Base-by-base conservation (phyloP, 2,329 filamentous ascomycete species). In the Calonectria pauciramosa region DNA sequence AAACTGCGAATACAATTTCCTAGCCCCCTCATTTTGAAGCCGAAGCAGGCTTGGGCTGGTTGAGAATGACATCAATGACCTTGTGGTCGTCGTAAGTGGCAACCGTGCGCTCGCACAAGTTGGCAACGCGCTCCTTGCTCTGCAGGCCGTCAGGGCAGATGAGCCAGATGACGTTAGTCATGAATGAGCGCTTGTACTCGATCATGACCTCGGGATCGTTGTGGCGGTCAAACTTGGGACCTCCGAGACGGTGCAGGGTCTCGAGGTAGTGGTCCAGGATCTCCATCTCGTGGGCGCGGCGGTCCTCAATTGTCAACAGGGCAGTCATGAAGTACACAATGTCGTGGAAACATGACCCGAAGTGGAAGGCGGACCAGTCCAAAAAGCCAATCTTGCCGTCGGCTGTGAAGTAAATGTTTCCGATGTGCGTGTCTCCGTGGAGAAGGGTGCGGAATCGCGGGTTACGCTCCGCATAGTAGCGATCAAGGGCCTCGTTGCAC, bases 231-330 rank as follows among this genome's bases (percentile, higher is more conserved):
- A 73, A 70, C 26, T 41, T 69, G 18, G 77, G 77, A 0, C 75
- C 77, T 6, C 76, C 76, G 13, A 78, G 67, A 0, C 44, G 41
- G 13, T 77, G 65, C 3, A 79, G 38, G 0, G 71, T 64, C 63
- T 75, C 76, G 1, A 80, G 76, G 16, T 80, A 79, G 47, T 79
- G 76, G 2, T 79, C 78, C 0, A 79, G 26, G 1, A 80, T 79
- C 7, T 76, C 83, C 81, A 84, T 82, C 78, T 88, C 86, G 41
- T 86, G 82, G 13, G 79, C 79, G n/a, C 86, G 82, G 18, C 86
- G 84, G 26, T 75, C 72, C 20, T 70, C 51, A 6, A 75, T 56
- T 0, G 66, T 69, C 13, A 78, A 14, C 4, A 74, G 67, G 2
- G 71, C 71, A 1, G 70, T 44, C 0, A 78, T 34, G 6, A 71